Conservation (phyloP, 371 early-diverging fungal genomes). For the Smittium mucronatum region DNA sequence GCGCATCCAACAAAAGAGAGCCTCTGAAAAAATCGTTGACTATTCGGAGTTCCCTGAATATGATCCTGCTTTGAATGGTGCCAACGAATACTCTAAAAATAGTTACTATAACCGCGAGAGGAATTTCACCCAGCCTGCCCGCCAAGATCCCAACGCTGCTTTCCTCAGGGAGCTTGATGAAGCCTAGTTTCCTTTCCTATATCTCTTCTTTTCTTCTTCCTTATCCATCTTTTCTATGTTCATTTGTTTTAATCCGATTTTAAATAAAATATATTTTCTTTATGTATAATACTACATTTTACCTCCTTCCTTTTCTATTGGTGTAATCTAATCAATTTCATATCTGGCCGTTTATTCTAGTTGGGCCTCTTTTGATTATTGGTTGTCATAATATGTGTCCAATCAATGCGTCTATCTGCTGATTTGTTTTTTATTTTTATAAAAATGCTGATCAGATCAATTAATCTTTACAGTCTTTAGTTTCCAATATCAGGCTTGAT, state of each 20-base stretch:
- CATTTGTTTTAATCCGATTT: neutral
- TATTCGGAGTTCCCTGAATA: constrained; percentile 8
- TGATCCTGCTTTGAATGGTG: neutral
- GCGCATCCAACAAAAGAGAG: too few relatives aligned
- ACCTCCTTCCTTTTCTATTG: neutral
- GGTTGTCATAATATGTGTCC: too few relatives aligned
- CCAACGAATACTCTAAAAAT: neutral
- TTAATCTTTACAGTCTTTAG: too few relatives aligned
- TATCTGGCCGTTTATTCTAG: too few relatives aligned
- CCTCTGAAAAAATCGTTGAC: constrained; percentile 2
- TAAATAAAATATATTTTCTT: neutral
- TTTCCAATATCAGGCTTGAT: too few relatives aligned
- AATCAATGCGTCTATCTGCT: too few relatives aligned
- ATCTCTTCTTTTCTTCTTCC: neutral
- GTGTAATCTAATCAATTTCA: too few relatives aligned
- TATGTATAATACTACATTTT: neutral
- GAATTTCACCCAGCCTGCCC: neutral
- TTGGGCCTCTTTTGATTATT: too few relatives aligned
- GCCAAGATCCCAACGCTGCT: constrained; percentile 8
- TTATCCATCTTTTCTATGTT: neutral
- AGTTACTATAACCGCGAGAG: neutral
- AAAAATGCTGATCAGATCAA: too few relatives aligned
- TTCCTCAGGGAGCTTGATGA: constrained; percentile 11
- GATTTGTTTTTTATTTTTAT: too few relatives aligned
- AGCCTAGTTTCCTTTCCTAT: neutral